Percentiles rank a stretch among this genome's conserved stretches.
phyloP scores from a whole-genome alignment of 1,139 yeast genomes.

The Suhomyces anneliseae region DNA sequence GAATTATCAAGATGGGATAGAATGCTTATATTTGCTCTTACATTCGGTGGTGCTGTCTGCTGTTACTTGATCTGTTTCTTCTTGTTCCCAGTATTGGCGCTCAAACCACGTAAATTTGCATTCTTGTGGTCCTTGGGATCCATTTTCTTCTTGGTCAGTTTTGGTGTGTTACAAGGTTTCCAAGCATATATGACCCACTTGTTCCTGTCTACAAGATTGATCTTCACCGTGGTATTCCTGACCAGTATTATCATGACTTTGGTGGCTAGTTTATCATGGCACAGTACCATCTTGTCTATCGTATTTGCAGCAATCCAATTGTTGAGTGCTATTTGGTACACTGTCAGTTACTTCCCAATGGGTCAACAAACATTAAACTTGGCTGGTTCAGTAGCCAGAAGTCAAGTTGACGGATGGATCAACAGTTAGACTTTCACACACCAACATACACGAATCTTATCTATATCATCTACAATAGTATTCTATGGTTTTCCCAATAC shows the following conservation, averaged over 20 bases:
- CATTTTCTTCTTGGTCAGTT: constrained; percentile 54
- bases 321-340: constrained; percentile 54
- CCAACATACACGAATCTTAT: no score
- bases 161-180: constrained; percentile 59
- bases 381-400: constrained; percentile 55
- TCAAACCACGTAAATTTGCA: constrained; percentile 61
- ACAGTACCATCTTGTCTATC: constrained; percentile 49
- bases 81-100: constrained; percentile 54
- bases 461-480: no score
- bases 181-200: constrained; percentile 49
- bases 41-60: constrained; percentile 53
- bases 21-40: constrained; percentile 54
- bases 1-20: constrained; percentile 61
- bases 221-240: constrained; percentile 50
- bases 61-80: constrained; percentile 58
- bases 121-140: constrained; percentile 63
- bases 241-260: constrained; percentile 53
- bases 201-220: constrained; percentile 49
- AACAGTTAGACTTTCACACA: constrained; percentile 18
- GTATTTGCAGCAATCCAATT: constrained; percentile 53
- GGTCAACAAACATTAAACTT: constrained; percentile 56
- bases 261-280: constrained; percentile 46
- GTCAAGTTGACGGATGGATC: constrained; percentile 62
- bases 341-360: constrained; percentile 63
- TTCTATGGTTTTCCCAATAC: not conserved